Base-by-base conservation (phyloP, 345 rosid species). In the Linum tenue region DNA sequence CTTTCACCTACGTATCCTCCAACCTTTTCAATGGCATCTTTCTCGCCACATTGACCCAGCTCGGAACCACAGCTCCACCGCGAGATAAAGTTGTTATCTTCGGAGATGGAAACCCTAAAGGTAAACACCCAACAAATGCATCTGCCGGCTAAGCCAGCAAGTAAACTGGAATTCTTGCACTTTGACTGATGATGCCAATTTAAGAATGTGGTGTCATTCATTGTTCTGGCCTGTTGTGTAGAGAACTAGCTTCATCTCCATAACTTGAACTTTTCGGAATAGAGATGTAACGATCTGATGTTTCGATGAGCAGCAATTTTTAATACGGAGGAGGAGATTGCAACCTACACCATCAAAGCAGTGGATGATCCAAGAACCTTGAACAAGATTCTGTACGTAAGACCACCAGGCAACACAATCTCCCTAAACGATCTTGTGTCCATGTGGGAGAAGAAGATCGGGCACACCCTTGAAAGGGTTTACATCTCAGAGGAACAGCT, bases 291-390 rank as follows among this genome's bases (percentile, higher is more conserved):
- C 37, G 3, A n/a, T 31, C 2, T 56, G 35, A 56, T n/a, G 7
- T 56, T 56, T 56, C 6, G 14, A 9, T 16, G 11, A 2, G 38
- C 62, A 56, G 69, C 17, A 31, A 39, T 58, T 43, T 57, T 38
- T 35, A 59, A 40, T n/a, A 31, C 56, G 37, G 69, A 66, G 56
- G 69, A 66, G 8, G 69, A 66, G 14, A 56, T 66, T 22, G 69
- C 39, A 1, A 43, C 55, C 6, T 66, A 56, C 62, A 66, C 69
- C 16, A 66, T 66, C 14, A 66, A 57, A 66, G 37, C 63, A 3
- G 51, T 66, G 17, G 69, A 66, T 41, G 69, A 66, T 56, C 62
- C 69, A 9, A 14, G 62, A 39, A 56, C 63, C 1, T 12, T 66
- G 62, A 66, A 66, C 63, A 66, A 57, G 69, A 39, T 39, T 16